Evolutionary conservation across 148 eudicot species (phyloP).

Genomic region (Amaranthus palmeri): DNA sequence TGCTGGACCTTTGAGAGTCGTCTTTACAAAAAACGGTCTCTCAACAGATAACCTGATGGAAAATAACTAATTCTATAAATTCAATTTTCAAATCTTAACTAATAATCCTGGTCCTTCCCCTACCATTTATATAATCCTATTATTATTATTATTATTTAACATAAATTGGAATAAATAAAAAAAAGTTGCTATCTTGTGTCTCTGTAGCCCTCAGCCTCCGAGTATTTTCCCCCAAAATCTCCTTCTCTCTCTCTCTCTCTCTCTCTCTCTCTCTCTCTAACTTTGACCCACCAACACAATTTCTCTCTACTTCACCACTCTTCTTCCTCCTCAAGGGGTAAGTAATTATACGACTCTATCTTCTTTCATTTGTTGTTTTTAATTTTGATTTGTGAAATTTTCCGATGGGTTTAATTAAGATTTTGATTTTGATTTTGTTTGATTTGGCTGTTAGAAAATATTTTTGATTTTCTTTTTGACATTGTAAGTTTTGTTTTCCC

Average conservation of each 20-base stretch:
- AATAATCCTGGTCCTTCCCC: too few species aligned
- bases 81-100: too few species aligned
- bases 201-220: neutral
- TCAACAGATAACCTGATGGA: too few species aligned
- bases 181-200: constrained; percentile 10
- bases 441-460: too few species aligned
- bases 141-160: too few species aligned
- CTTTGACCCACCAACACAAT: constrained; percentile 32
- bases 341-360: constrained; percentile 18
- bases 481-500: neutral
- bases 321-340: constrained; percentile 8
- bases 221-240: neutral
- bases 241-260: constrained; percentile 11
- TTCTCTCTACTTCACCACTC: constrained; percentile 14
- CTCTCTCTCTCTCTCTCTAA: constrained; percentile 10
- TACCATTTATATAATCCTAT: too few species aligned
- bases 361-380: constrained; percentile 3
- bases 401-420: neutral
- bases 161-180: neutral
- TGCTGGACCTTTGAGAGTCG: too few species aligned
- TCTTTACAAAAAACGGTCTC: too few species aligned
- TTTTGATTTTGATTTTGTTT: neutral
- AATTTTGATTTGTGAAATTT: neutral
- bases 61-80: too few species aligned
- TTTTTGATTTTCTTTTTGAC: neutral